Conservation (phyloP, 495 filamentous ascomycete species). For the Talaromyces liani region DNA sequence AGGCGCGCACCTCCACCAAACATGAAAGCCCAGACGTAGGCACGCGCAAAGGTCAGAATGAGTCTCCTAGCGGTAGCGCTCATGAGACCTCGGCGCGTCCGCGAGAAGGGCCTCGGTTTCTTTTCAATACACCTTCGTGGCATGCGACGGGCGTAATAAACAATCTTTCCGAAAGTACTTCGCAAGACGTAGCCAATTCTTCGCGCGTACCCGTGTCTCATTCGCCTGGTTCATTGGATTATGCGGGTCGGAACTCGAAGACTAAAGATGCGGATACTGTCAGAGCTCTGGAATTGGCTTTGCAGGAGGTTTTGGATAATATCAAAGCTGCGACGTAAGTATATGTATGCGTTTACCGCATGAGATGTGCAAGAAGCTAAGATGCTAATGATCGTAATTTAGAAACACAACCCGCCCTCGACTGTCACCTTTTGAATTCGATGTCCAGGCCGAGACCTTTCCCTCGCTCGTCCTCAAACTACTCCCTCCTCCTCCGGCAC, state of each 20-base stretch:
- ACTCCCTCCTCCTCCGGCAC: conserved; percentile 66
- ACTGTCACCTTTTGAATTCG: conserved; percentile 68
- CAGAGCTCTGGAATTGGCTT: conserved; percentile 73
- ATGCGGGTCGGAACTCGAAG: conserved; percentile 48
- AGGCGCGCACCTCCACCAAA: conserved; percentile 58
- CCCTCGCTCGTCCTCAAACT: conserved; percentile 74
- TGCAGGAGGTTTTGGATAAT: conserved; percentile 71
- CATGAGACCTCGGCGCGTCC: conserved; percentile 21
- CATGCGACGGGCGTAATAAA: conserved; percentile 78
- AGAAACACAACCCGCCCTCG: conserved; percentile 22
- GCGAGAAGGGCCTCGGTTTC: conserved; percentile 38
- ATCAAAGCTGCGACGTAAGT: conserved; percentile 74
- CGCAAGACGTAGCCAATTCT: conserved; percentile 24
- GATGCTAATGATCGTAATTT: not conserved
- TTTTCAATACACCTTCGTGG: conserved; percentile 62
- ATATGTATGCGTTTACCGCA: conserved; percentile 3
- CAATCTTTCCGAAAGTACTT: conserved; percentile 49
- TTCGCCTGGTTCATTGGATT: conserved; percentile 46
- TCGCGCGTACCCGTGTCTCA: conserved; percentile 34
- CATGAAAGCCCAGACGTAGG: conserved; percentile 40
- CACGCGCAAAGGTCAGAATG: conserved; percentile 23
- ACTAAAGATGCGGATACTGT: conserved; percentile 62
- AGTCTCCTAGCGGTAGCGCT: conserved; percentile 13
- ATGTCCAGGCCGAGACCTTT: conserved; percentile 72
- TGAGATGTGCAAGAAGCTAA: not conserved